Evolutionary conservation across 139 green algal species (phyloP), one percentile per base, ranked within the genome.

Genomic region (Chlorella sp.): DNA sequence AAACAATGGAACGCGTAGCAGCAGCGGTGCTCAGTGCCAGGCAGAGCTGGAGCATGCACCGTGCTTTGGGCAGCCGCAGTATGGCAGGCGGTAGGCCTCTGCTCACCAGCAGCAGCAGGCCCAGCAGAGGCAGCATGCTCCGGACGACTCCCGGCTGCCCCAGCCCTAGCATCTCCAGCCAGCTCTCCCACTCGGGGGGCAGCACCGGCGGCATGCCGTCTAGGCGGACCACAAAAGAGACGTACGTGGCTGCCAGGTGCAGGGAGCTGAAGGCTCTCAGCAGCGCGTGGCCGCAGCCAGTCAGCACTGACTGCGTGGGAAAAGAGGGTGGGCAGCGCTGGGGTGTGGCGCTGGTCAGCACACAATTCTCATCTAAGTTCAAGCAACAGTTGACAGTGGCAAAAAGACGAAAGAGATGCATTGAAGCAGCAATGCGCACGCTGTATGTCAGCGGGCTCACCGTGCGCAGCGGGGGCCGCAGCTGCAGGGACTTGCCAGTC

Each of bases 81-180:
- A 19, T 53, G 29, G 58, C 66, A 75, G 67, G 29, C n/a, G 31
- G 38, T 31, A 36, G n/a, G n/a, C 21, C 69, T 12, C 29, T 12
- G 17, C 77, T 62, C 51, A 84, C 82, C 79, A 83, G n/a, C 31
- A 84, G 63, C 35, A 88, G 60, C 7, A 71, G 35, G 9, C 56
- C 58, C 27, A 85, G 56, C 29, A 86, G 46, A 33, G 83, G 80
- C 27, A 83, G 61, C 66, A 88, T 81, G 45, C 29, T 65, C 2
- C 5, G 23, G 5, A n/a, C 21, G 38, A 74, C 15, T 21, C n/a
- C 27, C 2, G 74, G 73, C 8, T 76, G 41, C 78, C 68, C 72
- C 51, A 80, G 23, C 5, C 82, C 82, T n/a, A 87, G n/a, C 0
- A 60, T 7, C 23, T 45, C 1, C 67, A 87, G 55, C 15, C 63